phyloP scores from a whole-genome alignment of 73 alveolate genomes.

The Diophrys sp. region DNA sequence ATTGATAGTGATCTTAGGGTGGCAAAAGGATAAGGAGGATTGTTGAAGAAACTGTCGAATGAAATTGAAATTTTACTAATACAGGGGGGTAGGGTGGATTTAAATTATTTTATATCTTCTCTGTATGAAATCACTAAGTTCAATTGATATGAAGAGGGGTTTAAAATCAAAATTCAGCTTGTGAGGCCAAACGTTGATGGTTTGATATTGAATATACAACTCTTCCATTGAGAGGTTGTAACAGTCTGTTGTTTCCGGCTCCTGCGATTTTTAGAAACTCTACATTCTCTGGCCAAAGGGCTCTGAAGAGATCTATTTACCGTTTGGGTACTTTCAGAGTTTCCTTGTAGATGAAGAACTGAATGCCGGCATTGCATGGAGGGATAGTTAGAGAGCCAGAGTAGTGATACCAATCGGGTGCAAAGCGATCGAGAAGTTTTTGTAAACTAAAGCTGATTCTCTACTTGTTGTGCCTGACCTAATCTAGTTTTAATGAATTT shows the following conservation, averaged over 20 bases:
- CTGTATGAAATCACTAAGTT: no score
- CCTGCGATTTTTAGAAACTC: neutral
- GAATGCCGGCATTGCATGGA: neutral
- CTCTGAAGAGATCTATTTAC: neutral
- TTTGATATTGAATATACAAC: neutral
- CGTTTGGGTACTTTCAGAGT: neutral
- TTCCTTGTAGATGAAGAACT: neutral
- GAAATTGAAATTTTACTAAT: no score
- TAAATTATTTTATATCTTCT: no score
- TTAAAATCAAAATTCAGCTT: neutral
- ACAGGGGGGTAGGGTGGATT: no score
- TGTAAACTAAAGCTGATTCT: neutral
- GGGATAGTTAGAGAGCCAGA: slow-evolving; percentile 2
- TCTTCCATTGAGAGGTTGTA: neutral
- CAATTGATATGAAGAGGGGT: no score
- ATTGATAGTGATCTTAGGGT: no score
- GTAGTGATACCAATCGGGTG: neutral
- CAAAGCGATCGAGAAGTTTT: neutral
- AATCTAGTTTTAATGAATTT: neutral
- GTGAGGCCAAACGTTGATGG: neutral
- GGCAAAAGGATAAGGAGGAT: no score
- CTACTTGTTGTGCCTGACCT: neutral
- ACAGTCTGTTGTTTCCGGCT: neutral
- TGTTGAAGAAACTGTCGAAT: no score
- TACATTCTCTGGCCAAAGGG: neutral